A percentile compares a stretch with the other conserved stretches of the same genome.
Conservation (phyloP, 306 rosid genomes). For the Corylus avellana region DNA sequence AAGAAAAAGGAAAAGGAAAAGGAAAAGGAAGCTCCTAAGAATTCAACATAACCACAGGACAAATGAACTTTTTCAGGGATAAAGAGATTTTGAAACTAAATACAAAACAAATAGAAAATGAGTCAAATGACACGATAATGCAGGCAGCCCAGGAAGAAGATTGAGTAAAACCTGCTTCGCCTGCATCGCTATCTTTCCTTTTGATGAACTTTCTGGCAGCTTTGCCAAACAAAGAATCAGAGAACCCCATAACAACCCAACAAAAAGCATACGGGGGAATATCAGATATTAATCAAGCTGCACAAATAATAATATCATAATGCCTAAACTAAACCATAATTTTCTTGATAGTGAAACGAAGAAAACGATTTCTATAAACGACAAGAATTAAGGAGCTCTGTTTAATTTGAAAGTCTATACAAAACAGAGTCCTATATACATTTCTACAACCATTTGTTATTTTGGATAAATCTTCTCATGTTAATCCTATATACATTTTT, state of each 20-base stretch:
- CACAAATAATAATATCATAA: background rate
- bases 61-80: background rate
- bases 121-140: background rate
- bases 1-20: background rate
- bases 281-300: conserved; percentile 38
- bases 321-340: background rate
- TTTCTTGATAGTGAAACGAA: background rate
- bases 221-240: conserved; percentile 55
- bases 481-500: background rate
- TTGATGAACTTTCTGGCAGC: conserved; percentile 54
- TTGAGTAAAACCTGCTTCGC: conserved; percentile 69
- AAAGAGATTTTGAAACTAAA: background rate
- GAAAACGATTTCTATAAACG: background rate
- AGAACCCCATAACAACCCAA: conserved; percentile 52
- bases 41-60: conserved; percentile 2
- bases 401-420: background rate
- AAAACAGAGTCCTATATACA: background rate
- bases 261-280: conserved; percentile 32
- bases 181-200: conserved; percentile 94
- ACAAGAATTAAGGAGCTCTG: background rate
- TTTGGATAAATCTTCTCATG: background rate
- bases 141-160: background rate
- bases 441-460: background rate
- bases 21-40: background rate
- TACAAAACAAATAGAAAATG: background rate